Evolutionary conservation across 2,329 filamentous ascomycete species (phyloP).

Genomic region (Cryphonectria naterciae): DNA sequence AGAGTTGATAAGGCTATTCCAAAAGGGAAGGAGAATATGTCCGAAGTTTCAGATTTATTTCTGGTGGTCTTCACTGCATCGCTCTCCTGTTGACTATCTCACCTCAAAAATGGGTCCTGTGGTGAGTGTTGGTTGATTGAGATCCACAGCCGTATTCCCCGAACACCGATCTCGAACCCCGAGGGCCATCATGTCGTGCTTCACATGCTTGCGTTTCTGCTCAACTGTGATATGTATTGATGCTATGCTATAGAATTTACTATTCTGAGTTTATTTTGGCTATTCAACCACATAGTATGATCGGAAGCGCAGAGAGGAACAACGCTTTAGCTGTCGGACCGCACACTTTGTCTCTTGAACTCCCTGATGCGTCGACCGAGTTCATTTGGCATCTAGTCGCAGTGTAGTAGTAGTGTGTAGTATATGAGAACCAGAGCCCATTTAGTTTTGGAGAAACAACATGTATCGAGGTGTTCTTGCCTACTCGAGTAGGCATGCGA

Average conservation of each 20-base stretch:
- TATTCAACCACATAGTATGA: not conserved
- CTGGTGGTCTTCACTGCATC: not conserved
- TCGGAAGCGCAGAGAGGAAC: not conserved
- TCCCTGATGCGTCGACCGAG: not conserved
- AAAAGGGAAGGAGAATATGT: constrained; percentile 3
- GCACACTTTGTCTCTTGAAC: not conserved
- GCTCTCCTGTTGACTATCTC: not conserved
- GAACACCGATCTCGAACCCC: constrained; percentile 13
- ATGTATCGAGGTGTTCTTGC: not conserved
- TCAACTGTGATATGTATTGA: not conserved
- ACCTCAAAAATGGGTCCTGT: not conserved
- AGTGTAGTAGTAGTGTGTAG: not conserved
- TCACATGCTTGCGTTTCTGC: not conserved
- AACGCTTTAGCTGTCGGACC: not conserved
- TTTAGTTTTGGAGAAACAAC: not conserved
- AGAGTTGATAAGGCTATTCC: not conserved
- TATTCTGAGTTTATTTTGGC: not conserved
- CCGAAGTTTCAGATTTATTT: not conserved
- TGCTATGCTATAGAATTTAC: not conserved
- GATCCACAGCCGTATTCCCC: not conserved
- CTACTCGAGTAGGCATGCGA: not conserved
- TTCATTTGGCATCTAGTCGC: not conserved
- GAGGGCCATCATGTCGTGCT: not conserved
- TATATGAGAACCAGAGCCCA: not conserved
- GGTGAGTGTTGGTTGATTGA: not conserved